Evolutionary conservation across 305 asterid species (phyloP).

Genomic region (Striga hermonthica): DNA sequence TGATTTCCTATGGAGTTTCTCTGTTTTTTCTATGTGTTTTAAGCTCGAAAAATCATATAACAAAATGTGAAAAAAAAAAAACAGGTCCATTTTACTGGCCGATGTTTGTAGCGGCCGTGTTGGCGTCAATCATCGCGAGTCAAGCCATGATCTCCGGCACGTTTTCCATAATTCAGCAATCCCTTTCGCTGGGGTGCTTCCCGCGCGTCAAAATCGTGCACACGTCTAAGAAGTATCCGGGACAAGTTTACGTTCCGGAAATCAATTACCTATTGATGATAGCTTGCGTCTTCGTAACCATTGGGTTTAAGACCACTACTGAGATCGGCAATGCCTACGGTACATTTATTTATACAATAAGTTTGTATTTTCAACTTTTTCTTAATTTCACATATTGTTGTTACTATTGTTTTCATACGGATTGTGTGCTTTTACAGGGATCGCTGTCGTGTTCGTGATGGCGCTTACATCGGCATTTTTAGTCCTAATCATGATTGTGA

Average conservation of each 20-base stretch:
- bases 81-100: constrained; percentile 64
- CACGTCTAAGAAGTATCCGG: constrained; percentile 50
- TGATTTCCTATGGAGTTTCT: not conserved
- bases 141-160: constrained; percentile 73
- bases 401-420: not conserved
- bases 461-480: not conserved
- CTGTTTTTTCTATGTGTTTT: not conserved
- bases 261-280: constrained; percentile 61
- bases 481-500: not conserved
- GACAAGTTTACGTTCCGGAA: constrained; percentile 73
- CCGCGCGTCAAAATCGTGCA: constrained; percentile 71
- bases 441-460: constrained; percentile 5
- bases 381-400: not conserved
- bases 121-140: constrained; percentile 67
- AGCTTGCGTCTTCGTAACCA: constrained; percentile 56
- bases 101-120: constrained; percentile 57
- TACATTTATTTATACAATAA: constrained; percentile 19
- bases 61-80: not conserved
- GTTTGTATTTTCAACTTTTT: not conserved
- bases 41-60: not conserved
- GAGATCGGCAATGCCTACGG: constrained; percentile 77
- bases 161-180: constrained; percentile 63
- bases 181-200: constrained; percentile 70
- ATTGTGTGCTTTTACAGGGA: not conserved
- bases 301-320: constrained; percentile 43